These are phyloP conservation scores for Populus euphratica DNA, from an alignment of 345 rosid genomes.

Conservation along the genomic window DNA sequence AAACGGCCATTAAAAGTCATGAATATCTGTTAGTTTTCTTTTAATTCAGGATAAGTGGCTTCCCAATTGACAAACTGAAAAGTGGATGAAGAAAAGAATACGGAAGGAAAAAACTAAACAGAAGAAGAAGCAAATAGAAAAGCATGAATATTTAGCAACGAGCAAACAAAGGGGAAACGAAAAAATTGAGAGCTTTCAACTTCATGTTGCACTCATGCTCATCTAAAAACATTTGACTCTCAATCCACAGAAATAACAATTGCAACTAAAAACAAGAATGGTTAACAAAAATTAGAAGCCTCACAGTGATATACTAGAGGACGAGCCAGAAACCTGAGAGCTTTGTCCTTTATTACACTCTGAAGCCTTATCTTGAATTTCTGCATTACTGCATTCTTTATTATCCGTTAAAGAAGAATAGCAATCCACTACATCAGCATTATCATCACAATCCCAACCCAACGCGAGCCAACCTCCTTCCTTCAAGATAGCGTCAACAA, in stretches of 20 bases:
- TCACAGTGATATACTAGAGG: constrained; percentile 58
- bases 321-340: constrained; percentile 33
- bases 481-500: constrained; percentile 53
- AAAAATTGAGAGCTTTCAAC: constrained; percentile 10
- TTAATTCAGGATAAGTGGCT: not conserved
- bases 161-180: not conserved
- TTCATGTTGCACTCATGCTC: constrained; percentile 3
- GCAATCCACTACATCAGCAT: constrained; percentile 12
- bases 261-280: not conserved
- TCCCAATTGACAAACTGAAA: not conserved
- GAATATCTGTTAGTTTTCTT: not conserved
- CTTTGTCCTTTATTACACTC: constrained; percentile 18
- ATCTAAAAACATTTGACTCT: not conserved
- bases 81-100: not conserved
- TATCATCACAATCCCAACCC: constrained; percentile 76
- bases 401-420: constrained; percentile 14
- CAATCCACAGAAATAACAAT: constrained; percentile 2
- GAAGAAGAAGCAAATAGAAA: not conserved
- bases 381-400: constrained; percentile 19
- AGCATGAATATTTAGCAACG: not conserved
- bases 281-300: constrained; percentile 32
- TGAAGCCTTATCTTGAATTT: constrained; percentile 14
- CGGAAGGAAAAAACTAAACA: not conserved
- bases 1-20: not conserved
- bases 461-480: constrained; percentile 85